These are phyloP conservation scores for Neurospora pannonica DNA, from an alignment of 495 filamentous ascomycete genomes.

Conservation along the genomic window DNA sequence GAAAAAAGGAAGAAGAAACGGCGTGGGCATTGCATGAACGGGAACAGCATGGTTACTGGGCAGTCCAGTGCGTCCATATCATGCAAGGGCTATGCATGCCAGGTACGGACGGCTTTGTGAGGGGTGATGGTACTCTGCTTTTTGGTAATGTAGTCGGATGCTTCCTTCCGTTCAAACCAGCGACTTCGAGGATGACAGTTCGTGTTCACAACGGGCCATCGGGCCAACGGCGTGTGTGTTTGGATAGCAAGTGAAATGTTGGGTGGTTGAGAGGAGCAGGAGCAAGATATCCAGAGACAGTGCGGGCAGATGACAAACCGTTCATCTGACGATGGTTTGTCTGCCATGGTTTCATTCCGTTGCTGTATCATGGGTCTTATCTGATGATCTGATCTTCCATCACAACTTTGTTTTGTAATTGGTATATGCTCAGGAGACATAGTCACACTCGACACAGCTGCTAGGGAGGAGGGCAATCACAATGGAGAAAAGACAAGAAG, in stretches of 20 bases:
- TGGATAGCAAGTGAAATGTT: background rate
- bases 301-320: background rate
- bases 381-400: background rate
- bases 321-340: background rate
- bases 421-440: background rate
- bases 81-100: background rate
- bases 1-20: background rate
- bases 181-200: background rate
- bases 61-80: background rate
- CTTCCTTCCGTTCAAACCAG: background rate
- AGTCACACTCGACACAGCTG: background rate
- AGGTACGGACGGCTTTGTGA: background rate
- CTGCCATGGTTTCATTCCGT: background rate
- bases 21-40: background rate
- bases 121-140: background rate
- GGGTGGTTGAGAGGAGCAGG: background rate
- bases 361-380: background rate
- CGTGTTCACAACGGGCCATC: background rate
- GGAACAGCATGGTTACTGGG: background rate
- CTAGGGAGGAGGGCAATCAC: background rate
- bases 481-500: background rate
- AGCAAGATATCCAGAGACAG: background rate
- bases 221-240: background rate
- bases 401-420: background rate
- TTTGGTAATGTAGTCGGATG: background rate